Conservation (phyloP, 768 basidiomycete genomes). For the Daedalea quercina region DNA sequence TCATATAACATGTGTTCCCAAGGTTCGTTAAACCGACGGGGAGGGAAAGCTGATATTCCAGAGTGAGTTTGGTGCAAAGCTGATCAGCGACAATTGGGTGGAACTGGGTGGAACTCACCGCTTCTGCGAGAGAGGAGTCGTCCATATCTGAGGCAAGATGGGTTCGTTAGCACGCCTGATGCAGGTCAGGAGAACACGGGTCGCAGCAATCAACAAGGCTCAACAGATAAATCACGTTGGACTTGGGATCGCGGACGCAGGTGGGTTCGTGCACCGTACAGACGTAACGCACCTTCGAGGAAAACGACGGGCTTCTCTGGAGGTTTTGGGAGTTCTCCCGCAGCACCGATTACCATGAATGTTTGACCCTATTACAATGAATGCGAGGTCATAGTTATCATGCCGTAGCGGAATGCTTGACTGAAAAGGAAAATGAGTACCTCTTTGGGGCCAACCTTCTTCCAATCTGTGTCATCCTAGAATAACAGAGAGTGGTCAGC, state of each 20-base stretch:
- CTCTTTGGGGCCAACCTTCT: slow-evolving; percentile 75
- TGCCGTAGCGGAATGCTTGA: not conserved
- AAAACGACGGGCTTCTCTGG: slow-evolving; percentile 77
- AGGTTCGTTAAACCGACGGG: slow-evolving; percentile 82
- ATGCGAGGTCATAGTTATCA: not conserved
- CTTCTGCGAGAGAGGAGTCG: slow-evolving; percentile 72
- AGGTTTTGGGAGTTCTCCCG: slow-evolving; percentile 86
- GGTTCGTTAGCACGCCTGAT: not conserved
- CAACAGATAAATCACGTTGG: too few relatives aligned
- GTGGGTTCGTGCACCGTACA: too few relatives aligned
- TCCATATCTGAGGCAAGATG: slow-evolving; percentile 57
- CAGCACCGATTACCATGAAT: slow-evolving; percentile 90
- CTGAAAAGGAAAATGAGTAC: slow-evolving; percentile 34
- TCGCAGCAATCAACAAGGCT: too few relatives aligned
- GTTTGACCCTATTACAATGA: slow-evolving; percentile 62
- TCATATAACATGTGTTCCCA: slow-evolving; percentile 98
- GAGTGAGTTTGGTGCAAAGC: not conserved
- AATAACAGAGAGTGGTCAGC: not conserved
- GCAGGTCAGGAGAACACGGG: too few relatives aligned
- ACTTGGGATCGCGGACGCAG: too few relatives aligned
- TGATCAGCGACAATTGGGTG: not conserved
- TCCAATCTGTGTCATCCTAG: slow-evolving; percentile 84
- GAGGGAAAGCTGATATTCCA: slow-evolving; percentile 48
- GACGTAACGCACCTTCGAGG: slow-evolving; percentile 58
- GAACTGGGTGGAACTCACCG: slow-evolving; percentile 38